Conservation (phyloP, 2,329 filamentous ascomycete genomes). For the Paecilomyces sp. region DNA sequence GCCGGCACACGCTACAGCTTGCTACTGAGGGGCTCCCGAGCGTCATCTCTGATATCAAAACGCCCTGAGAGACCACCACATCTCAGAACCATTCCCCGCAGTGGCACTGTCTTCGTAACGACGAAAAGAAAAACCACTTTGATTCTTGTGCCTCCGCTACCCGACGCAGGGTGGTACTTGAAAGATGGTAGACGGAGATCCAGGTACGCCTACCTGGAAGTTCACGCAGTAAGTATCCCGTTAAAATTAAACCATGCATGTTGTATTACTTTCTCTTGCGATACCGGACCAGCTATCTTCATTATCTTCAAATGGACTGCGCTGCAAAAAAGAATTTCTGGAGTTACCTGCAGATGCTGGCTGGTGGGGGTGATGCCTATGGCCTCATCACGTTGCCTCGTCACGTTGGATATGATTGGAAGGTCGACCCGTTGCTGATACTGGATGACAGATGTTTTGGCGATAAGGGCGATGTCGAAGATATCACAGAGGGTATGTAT, state of each 20-base stretch:
- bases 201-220: conserved; percentile 96
- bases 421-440: conserved; percentile 7
- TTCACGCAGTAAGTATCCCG: conserved; percentile 80
- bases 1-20: background rate
- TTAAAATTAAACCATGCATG: background rate
- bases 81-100: background rate
- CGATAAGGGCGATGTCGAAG: conserved; percentile 98
- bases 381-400: conserved; percentile 5
- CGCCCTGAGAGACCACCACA: background rate
- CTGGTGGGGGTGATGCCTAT: background rate
- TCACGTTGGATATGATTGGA: conserved; percentile 1
- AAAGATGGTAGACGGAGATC: conserved; percentile 95
- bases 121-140: conserved; percentile 6
- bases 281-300: background rate
- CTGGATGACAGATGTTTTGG: conserved; percentile 74
- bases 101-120: conserved; percentile 2
- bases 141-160: conserved; percentile 12
- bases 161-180: conserved; percentile 28
- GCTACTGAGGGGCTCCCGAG: background rate
- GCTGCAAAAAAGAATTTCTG: background rate
- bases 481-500: conserved; percentile 83
- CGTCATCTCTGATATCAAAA: background rate
- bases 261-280: conserved; percentile 5
- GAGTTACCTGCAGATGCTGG: background rate
- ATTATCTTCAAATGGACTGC: background rate